These are phyloP conservation scores for Colletotrichum phormii DNA, from an alignment of 2,329 filamentous ascomycete species.

Conservation along the genomic window DNA sequence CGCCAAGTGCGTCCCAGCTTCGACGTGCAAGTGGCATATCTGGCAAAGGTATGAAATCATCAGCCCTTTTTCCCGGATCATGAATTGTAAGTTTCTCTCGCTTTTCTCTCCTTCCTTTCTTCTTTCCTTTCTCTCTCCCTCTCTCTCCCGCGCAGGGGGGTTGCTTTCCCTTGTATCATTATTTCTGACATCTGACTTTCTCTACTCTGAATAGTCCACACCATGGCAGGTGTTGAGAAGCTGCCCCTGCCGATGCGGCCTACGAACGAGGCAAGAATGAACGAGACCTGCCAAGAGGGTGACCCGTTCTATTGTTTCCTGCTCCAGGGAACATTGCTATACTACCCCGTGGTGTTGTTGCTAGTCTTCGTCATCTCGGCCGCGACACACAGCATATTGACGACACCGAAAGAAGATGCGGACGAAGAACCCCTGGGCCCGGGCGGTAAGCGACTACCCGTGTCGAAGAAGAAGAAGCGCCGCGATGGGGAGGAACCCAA, in stretches of 20 bases:
- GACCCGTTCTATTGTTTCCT: constrained; percentile 44
- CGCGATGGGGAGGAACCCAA: constrained; percentile 45
- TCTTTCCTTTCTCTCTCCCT: constrained; percentile 15
- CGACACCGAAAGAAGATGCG: constrained; percentile 59
- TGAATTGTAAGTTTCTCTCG: constrained; percentile 26
- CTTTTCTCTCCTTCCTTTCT: constrained; percentile 4
- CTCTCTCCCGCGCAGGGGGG: constrained; percentile 24
- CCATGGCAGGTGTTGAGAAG: constrained; percentile 51
- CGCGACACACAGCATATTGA: constrained; percentile 64
- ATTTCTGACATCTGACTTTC: constrained; percentile 34
- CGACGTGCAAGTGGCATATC: constrained; percentile 18
- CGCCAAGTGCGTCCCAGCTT: constrained; percentile 21
- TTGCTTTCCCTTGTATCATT: constrained; percentile 28
- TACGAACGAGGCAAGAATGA: constrained; percentile 2
- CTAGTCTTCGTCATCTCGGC: constrained; percentile 62
- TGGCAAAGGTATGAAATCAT: constrained; percentile 36
- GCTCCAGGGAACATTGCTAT: constrained; percentile 59
- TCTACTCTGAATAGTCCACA: constrained; percentile 36
- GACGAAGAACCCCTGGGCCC: constrained; percentile 74
- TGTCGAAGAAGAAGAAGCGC: constrained; percentile 68
- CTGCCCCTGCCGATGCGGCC: constrained; percentile 30
- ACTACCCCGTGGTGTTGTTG: constrained; percentile 65
- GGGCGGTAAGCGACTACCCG: constrained; percentile 87
- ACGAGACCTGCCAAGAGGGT: constrained; percentile 23
- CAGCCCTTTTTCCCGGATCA: constrained; percentile 27